These are phyloP conservation scores for Russula lepida DNA, from an alignment of 768 basidiomycete species.

Conservation along the genomic window DNA sequence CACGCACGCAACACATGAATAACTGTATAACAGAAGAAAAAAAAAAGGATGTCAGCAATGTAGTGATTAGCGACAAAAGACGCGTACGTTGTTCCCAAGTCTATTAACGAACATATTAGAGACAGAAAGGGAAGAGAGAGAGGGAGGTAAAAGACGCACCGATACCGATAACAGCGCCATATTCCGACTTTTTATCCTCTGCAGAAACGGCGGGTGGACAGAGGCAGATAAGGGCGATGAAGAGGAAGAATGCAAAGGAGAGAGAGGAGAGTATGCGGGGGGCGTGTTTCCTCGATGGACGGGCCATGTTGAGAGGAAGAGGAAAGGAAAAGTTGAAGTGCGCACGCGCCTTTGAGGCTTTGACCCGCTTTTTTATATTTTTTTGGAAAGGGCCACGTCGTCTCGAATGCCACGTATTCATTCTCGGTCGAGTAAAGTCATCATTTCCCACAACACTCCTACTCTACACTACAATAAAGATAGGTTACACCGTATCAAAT, in stretches of 20 bases:
- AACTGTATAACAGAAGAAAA: constrained; percentile 37
- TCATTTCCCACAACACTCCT: background rate
- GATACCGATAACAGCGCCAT: constrained; percentile 91
- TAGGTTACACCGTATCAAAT: background rate
- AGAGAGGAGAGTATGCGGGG: constrained; percentile 22
- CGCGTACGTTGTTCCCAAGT: constrained; percentile 84
- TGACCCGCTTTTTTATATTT: background rate
- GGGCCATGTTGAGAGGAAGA: constrained; percentile 15
- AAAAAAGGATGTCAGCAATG: constrained; percentile 24
- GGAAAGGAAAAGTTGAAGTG: background rate
- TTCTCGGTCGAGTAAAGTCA: background rate
- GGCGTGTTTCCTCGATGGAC: constrained; percentile 21
- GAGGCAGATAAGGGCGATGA: constrained; percentile 66
- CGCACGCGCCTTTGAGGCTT: background rate
- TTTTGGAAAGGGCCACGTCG: background rate
- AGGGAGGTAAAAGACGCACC: constrained; percentile 37
- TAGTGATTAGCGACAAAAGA: background rate
- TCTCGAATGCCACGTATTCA: constrained; percentile 2
- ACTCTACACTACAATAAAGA: background rate
- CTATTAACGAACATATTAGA: constrained; percentile 31
- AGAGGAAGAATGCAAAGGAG: constrained; percentile 30
- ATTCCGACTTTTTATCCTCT: constrained; percentile 61
- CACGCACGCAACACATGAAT: constrained; percentile 90
- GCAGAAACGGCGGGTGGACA: constrained; percentile 57
- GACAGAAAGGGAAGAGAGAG: background rate